Evolutionary conservation across 2,329 filamentous ascomycete species (phyloP).

Genomic region (Pseudonectria foliicola): DNA sequence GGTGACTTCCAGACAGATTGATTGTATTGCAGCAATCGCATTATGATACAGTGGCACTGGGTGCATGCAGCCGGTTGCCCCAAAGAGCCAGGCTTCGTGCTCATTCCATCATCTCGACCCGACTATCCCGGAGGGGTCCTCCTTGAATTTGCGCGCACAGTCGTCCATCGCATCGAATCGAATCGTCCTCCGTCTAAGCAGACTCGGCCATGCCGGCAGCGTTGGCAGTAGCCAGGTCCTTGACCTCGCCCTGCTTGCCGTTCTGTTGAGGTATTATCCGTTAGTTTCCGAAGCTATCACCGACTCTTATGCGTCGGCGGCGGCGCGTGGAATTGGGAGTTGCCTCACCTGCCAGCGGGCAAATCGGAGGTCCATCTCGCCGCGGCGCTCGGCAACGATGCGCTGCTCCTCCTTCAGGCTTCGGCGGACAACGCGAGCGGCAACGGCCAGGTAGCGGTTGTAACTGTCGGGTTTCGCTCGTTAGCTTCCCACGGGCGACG

Average conservation of each 20-base stretch:
- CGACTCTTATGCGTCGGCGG: too few species aligned
- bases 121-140: conserved; percentile 11
- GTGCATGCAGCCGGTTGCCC: conserved; percentile 17
- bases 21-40: conserved; percentile 25
- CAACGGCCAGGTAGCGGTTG: conserved; percentile 98
- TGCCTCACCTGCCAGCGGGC: conserved; percentile 81
- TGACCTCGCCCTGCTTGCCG: conserved; percentile 88
- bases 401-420: conserved; percentile 95
- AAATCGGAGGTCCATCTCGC: conserved; percentile 82
- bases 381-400: conserved; percentile 79
- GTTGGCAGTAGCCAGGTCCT: conserved; percentile 60
- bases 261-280: conserved; percentile 54
- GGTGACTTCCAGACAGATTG: conserved; percentile 16
- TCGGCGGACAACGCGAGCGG: conserved; percentile 88
- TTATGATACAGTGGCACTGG: conserved; percentile 28
- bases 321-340: conserved; percentile 3
- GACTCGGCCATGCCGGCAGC: conserved; percentile 32
- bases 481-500: conserved; percentile 25
- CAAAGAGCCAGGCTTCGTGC: conserved; percentile 12
- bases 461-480: conserved; percentile 58
- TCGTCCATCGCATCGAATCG: conserved; percentile 5
- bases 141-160: conserved; percentile 18
- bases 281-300: conserved; percentile 18
- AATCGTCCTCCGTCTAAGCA: conserved; percentile 21
- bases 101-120: conserved; percentile 14